Evolutionary conservation across 768 basidiomycete species (phyloP), one percentile per base, ranked within the genome.

Genomic region (Amyloporia xantha): DNA sequence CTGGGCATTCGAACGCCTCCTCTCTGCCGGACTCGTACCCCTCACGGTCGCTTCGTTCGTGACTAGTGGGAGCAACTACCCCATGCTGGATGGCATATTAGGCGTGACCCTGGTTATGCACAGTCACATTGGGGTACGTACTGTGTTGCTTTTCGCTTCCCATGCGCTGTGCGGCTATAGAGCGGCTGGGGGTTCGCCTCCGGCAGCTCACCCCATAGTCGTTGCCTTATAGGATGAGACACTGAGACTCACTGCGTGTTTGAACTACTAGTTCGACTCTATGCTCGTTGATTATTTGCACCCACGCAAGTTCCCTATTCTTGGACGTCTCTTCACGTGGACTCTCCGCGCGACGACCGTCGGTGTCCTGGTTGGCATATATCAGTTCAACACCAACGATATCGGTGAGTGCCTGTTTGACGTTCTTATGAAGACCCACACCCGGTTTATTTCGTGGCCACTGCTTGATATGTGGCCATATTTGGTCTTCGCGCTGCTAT

Each of bases 371-470:
- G 81, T 91, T 39, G 95, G 96, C 13, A 78, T 97, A 5, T 99
- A 96, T 71, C 87, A 96, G 67, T 97, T 98, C 75, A 97, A 98
- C 72, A 97, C 96, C 37, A 92, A 95, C 63, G 95, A 98, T 64
- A 83, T 99, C 54, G 94, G 96, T 96, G 58, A 56, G 88, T 75
- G 6, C 27, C 26, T 17, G 17, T 33, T 21, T 38, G 0, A 6
- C n/a, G 30, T 45, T 33, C 40, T 52, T 50, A 17, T 19, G 17
- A 17, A 11, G n/a, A 46, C n/a, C 19, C 20, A 35, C 5, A 38
- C n/a, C 7, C 11, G 33, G 5, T n/a, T 24, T n/a, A n/a, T n/a
- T n/a, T n/a, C n/a, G n/a, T n/a, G n/a, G n/a, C 33, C 9, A 9
- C 33, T 35, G 33, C 9, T n/a, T 35, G 33, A n/a, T 9, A 9